Evolutionary conservation across 1,284 basidiomycete species (phyloP).

Genomic region (Microbotryomycetes sp.): DNA sequence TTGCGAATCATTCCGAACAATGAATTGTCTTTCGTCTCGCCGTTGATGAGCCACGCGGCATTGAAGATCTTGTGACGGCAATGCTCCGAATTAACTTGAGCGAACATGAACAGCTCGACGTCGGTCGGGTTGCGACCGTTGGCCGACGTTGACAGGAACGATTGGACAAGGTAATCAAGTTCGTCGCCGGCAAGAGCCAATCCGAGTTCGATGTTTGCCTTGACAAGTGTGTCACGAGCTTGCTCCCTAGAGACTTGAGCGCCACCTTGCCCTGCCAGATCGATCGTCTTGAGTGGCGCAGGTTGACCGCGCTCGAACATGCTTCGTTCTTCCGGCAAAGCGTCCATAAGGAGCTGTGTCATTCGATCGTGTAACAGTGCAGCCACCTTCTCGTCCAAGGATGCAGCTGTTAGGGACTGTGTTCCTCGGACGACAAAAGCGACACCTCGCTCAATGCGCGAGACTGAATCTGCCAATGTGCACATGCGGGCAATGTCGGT

Average conservation of each 20-base stretch:
- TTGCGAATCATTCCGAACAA: constrained; percentile 98
- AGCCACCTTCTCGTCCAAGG: constrained; percentile 47
- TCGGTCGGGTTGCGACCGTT: constrained; percentile 82
- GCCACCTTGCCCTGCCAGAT: constrained; percentile 46
- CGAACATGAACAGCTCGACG: constrained; percentile 99
- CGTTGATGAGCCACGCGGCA: constrained; percentile 70
- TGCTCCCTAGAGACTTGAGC: constrained; percentile 44
- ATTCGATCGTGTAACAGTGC: constrained; percentile 86
- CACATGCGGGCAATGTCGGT: constrained; percentile 91
- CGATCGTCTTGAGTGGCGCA: constrained; percentile 63
- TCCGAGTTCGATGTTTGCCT: constrained; percentile 78
- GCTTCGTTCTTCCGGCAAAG: constrained; percentile 54
- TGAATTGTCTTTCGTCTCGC: constrained; percentile 51
- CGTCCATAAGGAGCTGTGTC: constrained; percentile 71
- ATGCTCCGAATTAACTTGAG: constrained; percentile 99
- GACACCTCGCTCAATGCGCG: constrained; percentile 77
- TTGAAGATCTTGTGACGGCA: constrained; percentile 99
- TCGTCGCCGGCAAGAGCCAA: constrained; percentile 86
- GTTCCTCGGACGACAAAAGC: constrained; percentile 61
- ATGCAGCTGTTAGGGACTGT: constrained; percentile 37
- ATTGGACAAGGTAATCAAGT: constrained; percentile 85
- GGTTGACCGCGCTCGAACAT: constrained; percentile 69
- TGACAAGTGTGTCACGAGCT: constrained; percentile 51
- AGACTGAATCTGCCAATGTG: constrained; percentile 61
- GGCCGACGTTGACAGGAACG: constrained; percentile 62